Conservation (phyloP, 768 basidiomycete genomes). For the Podaxis sp. region DNA sequence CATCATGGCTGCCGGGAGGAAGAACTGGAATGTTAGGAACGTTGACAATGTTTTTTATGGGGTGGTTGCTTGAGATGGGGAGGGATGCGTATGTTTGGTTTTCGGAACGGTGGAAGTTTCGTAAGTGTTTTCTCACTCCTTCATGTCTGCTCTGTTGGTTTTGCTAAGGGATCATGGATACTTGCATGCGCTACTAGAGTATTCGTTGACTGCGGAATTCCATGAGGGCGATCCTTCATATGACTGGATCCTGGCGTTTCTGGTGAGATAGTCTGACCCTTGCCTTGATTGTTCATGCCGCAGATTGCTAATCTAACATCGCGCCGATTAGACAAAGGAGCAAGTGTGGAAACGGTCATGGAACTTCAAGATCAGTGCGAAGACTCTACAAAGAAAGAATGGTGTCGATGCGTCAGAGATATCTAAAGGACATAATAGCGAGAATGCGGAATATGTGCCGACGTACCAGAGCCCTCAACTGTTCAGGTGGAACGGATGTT, state of each 20-base stretch:
- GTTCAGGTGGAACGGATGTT: conserved; percentile 45
- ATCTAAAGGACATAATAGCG: conserved; percentile 19
- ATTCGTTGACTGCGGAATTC: conserved; percentile 39
- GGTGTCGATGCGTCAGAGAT: conserved; percentile 28
- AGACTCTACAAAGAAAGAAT: conserved; percentile 41
- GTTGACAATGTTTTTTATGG: conserved; percentile 13
- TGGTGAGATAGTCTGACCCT: conserved; percentile 27
- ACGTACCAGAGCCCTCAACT: conserved; percentile 39
- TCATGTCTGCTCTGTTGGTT: not conserved
- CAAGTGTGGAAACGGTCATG: conserved; percentile 41
- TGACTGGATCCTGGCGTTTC: conserved; percentile 41
- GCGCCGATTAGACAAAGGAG: conserved; percentile 35
- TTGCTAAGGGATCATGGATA: not conserved
- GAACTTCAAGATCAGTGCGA: conserved; percentile 41
- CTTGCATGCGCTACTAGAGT: conserved; percentile 26
- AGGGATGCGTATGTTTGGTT: conserved; percentile 27
- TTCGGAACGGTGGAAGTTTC: conserved; percentile 29
- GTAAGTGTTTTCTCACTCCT: conserved; percentile 21
- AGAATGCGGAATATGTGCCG: conserved; percentile 43
- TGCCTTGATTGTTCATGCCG: not conserved
- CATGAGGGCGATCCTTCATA: conserved; percentile 39
- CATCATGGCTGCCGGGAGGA: conserved; percentile 8
- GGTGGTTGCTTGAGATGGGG: conserved; percentile 15
- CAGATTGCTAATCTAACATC: not conserved
- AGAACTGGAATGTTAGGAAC: conserved; percentile 2